These are phyloP conservation scores for Cladochytrium replicatum DNA, from an alignment of 192 early-diverging fungal genomes.

Conservation along the genomic window DNA sequence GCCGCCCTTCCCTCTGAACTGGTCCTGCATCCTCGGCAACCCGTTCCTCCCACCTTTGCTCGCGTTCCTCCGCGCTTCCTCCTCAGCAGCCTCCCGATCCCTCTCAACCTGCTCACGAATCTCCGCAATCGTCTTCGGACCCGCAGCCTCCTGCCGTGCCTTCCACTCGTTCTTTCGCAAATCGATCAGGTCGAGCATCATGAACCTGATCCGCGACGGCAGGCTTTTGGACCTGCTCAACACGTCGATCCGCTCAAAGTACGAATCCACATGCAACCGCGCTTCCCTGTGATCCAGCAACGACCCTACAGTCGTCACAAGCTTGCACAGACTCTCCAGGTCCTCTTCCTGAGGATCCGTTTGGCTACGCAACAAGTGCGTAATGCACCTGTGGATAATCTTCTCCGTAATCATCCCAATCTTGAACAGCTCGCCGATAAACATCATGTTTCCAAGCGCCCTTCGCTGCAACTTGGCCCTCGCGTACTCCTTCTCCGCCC, in stretches of 20 bases:
- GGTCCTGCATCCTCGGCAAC: conserved; percentile 6
- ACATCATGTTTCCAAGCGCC: conserved; percentile 82
- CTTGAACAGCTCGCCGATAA: conserved; percentile 95
- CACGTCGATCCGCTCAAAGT: conserved; percentile 72
- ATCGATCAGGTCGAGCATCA: conserved; percentile 82
- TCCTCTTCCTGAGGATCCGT: conserved; percentile 89
- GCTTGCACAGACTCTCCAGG: conserved; percentile 83
- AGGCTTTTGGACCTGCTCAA: conserved; percentile 61
- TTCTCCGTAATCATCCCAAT: conserved; percentile 80
- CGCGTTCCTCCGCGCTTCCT: conserved; percentile 1
- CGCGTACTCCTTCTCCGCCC: conserved; percentile 60
- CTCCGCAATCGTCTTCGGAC: conserved; percentile 86
- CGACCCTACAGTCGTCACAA: conserved; percentile 80
- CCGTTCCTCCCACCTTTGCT: conserved; percentile 5
- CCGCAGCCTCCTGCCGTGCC: conserved; percentile 44
- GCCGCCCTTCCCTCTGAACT: conserved; percentile 4
- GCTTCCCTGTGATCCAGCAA: conserved; percentile 58
- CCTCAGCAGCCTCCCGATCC: conserved; percentile 8
- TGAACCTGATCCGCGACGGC: conserved; percentile 83
- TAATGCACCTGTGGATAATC: conserved; percentile 91
- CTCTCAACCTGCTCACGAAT: conserved; percentile 60
- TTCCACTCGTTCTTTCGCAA: conserved; percentile 73
- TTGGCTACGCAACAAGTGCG: conserved; percentile 58
- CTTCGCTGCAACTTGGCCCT: conserved; percentile 87
- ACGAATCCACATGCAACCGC: conserved; percentile 65